These are phyloP conservation scores for Fusarium albidum DNA, from an alignment of 2,329 filamentous ascomycete genomes.

Conservation along the genomic window DNA sequence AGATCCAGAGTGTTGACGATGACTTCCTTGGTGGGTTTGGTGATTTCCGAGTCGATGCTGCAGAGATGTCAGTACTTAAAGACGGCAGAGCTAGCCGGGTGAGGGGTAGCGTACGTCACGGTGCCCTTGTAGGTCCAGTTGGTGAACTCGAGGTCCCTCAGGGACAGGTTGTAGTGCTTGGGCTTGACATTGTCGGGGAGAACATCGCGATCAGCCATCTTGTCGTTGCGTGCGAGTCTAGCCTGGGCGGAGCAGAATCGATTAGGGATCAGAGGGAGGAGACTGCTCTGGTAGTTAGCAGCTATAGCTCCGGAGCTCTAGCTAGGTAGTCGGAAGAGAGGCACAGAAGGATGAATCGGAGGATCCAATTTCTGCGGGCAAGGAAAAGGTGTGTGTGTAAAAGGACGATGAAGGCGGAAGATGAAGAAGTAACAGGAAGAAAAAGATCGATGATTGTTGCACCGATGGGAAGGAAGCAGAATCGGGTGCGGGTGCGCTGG, in stretches of 20 bases:
- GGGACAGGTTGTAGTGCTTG: slow-evolving; percentile 82
- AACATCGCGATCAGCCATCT: slow-evolving; percentile 68
- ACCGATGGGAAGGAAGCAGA: not conserved
- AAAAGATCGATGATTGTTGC: not conserved
- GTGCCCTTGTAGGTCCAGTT: slow-evolving; percentile 82
- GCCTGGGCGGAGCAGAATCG: slow-evolving; percentile 49
- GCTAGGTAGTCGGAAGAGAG: slow-evolving; percentile 16
- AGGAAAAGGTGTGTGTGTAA: not conserved
- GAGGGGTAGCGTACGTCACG: slow-evolving; percentile 60
- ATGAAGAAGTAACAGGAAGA: slow-evolving; percentile 15
- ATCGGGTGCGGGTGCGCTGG: slow-evolving; percentile 10
- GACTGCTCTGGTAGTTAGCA: slow-evolving; percentile 31
- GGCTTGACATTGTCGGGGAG: slow-evolving; percentile 77
- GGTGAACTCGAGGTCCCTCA: slow-evolving; percentile 81
- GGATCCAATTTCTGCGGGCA: not conserved
- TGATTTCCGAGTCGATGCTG: slow-evolving; percentile 79
- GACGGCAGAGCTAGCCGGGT: slow-evolving; percentile 7
- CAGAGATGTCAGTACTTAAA: slow-evolving; percentile 22
- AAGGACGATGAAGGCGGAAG: slow-evolving; percentile 2
- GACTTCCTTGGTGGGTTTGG: slow-evolving; percentile 76
- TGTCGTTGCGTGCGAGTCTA: slow-evolving; percentile 44
- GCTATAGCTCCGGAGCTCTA: slow-evolving; percentile 34
- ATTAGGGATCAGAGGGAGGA: slow-evolving; percentile 38
- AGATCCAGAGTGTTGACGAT: slow-evolving; percentile 87
- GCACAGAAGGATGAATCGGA: slow-evolving; percentile 2